Percentiles rank a stretch among this genome's conserved stretches.
These are phyloP conservation scores for Arctium minus DNA, from an alignment of 129 eudicot species.

Conservation along the genomic window DNA sequence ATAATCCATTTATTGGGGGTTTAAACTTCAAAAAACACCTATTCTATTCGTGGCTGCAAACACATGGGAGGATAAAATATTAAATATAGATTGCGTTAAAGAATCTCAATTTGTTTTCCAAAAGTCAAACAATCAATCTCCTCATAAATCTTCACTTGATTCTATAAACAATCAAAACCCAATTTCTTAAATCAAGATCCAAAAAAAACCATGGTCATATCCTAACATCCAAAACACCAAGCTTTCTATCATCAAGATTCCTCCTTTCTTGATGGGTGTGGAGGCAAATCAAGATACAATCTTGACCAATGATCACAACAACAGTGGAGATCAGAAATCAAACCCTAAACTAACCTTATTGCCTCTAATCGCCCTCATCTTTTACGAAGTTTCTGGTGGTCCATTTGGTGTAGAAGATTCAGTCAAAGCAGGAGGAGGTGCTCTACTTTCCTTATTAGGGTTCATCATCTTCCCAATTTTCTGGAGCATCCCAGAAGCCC, in stretches of 20 bases:
- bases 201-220: conserved; percentile 4
- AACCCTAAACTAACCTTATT: conserved; percentile 59
- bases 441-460: conserved; percentile 71
- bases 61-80: neutral
- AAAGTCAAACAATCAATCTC: conserved; percentile 19
- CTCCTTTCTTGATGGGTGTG: conserved; percentile 31
- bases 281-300: conserved; percentile 25
- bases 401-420: conserved; percentile 96
- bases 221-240: conserved; percentile 6
- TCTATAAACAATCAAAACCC: conserved; percentile 5
- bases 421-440: conserved; percentile 86
- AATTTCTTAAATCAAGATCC: neutral
- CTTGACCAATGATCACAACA: conserved; percentile 25
- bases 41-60: conserved; percentile 5
- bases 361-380: conserved; percentile 76
- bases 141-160: neutral
- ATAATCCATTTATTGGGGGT: too few species aligned
- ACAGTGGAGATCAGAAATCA: conserved; percentile 20
- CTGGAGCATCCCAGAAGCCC: conserved; percentile 96
- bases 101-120: conserved; percentile 6
- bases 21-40: too few species aligned
- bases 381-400: conserved; percentile 94
- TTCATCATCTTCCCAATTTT: conserved; percentile 77
- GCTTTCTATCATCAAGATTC: conserved; percentile 2
- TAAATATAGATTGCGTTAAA: neutral